Evolutionary conservation across 1,139 yeast genomes (phyloP), one percentile per base, ranked within the genome.

Genomic region (Magnusiomyces tetraspermus): DNA sequence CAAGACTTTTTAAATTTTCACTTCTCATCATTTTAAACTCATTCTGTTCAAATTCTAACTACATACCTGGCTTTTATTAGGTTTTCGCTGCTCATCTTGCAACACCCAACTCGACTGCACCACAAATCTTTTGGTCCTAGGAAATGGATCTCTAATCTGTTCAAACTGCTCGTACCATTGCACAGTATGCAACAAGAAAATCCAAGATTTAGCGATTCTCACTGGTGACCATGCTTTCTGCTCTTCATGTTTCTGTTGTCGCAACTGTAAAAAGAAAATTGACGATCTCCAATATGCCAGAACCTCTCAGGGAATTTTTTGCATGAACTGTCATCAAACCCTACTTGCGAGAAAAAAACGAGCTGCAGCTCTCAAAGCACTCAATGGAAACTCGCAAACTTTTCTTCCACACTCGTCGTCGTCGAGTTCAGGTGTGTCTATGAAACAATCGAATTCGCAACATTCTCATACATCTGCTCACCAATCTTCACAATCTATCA

Each of bases 211-310:
- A 71, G 98, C 98, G n/a, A 90, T 92, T 42, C 76, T 90, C 49
- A 89, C 97, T 1, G 96, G 96, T 22, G 95, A 72, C 60, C 95
- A 87, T 65, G 97, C 97, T 2, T 92, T 88, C 66, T 94, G 98
- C 68, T 82, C 96, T 5, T 77, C 78, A 50, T 92, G 98, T 69
- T 92, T 92, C 71, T 82, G 83, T 60, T 92, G 98, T 68, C 81
- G 95, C 51, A 83, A 88, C 59, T 92, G 98, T 71, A 85, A 85
- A 64, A 80, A 80, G 59, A 84, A 85, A 59, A 92, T 92, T 57
- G 95, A 87, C 63, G 97, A 92, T 68, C 73, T 90, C 60, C 76
- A 90, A 58, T 92, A 92, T 64, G 98, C 98, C 24, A 76, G 96
- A 64, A 92, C 98, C 0, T 83, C 94, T 47, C 90, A 86, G 64